Evolutionary conservation across 2,329 filamentous ascomycete species (phyloP).

Genomic region (Diaporthe sp.): DNA sequence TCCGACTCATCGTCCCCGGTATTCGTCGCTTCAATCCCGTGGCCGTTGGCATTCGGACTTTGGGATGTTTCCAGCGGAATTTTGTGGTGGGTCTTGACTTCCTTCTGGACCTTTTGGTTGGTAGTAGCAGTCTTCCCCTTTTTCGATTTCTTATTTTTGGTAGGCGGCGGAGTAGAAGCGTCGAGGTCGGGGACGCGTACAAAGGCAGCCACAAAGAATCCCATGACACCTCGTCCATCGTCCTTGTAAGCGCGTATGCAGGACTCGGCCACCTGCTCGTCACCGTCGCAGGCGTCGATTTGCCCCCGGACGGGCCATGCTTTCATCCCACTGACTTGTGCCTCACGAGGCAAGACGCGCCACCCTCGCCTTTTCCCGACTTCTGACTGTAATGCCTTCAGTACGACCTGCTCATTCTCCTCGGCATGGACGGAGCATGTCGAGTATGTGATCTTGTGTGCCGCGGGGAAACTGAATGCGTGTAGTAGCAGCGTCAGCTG

Average conservation of each 20-base stretch:
- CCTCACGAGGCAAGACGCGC: conserved; percentile 78
- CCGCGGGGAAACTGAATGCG: conserved; percentile 84
- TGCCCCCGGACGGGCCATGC: conserved; percentile 80
- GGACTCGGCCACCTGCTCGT: conserved; percentile 73
- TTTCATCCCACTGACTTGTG: conserved; percentile 83
- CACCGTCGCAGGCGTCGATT: conserved; percentile 61
- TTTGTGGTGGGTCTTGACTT: not conserved
- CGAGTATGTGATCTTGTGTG: conserved; percentile 86
- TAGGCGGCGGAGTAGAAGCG: not conserved
- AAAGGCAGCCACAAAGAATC: conserved; percentile 95
- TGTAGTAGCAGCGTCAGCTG: conserved; percentile 87
- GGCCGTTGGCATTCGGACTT: conserved; percentile 24
- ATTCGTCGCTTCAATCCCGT: conserved; percentile 30
- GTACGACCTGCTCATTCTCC: conserved; percentile 91
- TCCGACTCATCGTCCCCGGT: conserved; percentile 32
- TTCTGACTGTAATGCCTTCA: conserved; percentile 76
- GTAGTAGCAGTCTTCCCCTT: not conserved
- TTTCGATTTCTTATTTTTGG: not conserved
- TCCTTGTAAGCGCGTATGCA: conserved; percentile 88
- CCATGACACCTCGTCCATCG: conserved; percentile 88
- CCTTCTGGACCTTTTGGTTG: not conserved
- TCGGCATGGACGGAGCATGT: conserved; percentile 90
- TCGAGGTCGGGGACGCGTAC: conserved; percentile 65
- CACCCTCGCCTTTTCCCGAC: conserved; percentile 79
- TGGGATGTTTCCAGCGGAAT: too few relatives aligned